phyloP scores from a whole-genome alignment of 192 early-diverging fungal species.

The Borealophlyctis nickersoniae region DNA sequence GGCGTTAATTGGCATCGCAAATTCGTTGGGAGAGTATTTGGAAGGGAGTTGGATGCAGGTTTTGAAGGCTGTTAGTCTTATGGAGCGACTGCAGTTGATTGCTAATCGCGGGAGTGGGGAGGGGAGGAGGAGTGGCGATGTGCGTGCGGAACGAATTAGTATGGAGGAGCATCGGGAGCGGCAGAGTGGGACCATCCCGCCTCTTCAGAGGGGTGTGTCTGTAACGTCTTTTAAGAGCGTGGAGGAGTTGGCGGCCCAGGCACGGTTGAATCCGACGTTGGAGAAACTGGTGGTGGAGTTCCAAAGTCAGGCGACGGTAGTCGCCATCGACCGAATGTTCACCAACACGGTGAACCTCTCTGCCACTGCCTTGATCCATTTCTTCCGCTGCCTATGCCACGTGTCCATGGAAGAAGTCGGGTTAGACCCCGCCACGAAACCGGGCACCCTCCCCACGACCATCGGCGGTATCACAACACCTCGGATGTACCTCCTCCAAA shows the following conservation, averaged over 20 bases:
- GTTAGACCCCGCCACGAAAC: slow-evolving; percentile 35
- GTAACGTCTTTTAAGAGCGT: background rate
- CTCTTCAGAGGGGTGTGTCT: background rate
- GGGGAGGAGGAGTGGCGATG: background rate
- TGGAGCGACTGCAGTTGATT: slow-evolving; percentile 83
- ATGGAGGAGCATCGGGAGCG: too few species aligned
- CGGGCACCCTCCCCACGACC: background rate
- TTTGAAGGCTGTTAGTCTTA: slow-evolving; percentile 75
- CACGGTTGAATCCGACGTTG: slow-evolving; percentile 28
- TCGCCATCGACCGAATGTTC: slow-evolving; percentile 85
- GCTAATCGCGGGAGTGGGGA: slow-evolving; percentile 35
- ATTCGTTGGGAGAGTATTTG: slow-evolving; percentile 47
- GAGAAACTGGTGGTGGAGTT: slow-evolving; percentile 49
- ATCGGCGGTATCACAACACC: slow-evolving; percentile 44
- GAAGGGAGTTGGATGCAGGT: slow-evolving; percentile 78
- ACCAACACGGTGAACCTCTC: slow-evolving; percentile 74
- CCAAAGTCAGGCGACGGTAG: slow-evolving; percentile 63
- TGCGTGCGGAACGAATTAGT: background rate
- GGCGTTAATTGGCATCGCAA: slow-evolving; percentile 75
- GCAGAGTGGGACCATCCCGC: background rate
- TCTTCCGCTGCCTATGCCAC: slow-evolving; percentile 78
- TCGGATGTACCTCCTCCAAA: slow-evolving; percentile 88
- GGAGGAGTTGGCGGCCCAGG: slow-evolving; percentile 26
- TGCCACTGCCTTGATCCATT: slow-evolving; percentile 81
- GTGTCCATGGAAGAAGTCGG: slow-evolving; percentile 87